Evolutionary conservation across 208 protist species (phyloP).

Genomic region (Leishmania guyanensis): DNA sequence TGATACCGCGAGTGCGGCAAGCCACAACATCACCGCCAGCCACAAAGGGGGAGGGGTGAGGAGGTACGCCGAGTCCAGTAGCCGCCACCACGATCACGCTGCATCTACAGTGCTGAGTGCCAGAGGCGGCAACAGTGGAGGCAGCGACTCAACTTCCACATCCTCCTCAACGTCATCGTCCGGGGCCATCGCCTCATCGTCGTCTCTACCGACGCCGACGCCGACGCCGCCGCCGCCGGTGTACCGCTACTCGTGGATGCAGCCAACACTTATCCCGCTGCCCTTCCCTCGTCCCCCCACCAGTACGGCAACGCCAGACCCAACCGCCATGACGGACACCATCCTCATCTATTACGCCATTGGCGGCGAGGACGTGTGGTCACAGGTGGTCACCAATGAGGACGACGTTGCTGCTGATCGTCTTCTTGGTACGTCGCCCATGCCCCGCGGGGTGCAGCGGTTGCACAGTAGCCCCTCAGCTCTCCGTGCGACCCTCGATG

Average conservation of each 20-base stretch:
- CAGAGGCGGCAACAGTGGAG: neutral
- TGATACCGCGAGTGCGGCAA: neutral
- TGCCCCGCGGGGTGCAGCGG: neutral
- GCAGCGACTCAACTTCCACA: neutral
- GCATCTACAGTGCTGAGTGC: neutral
- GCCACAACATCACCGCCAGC: neutral
- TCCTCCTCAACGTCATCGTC: neutral
- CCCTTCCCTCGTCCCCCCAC: neutral
- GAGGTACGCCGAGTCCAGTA: neutral
- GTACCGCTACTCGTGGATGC: constrained; percentile 29
- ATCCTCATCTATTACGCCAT: constrained; percentile 30
- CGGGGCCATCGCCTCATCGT: neutral
- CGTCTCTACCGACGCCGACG: neutral
- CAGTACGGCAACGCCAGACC: neutral
- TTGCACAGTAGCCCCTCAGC: neutral
- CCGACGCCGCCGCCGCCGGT: constrained; percentile 10
- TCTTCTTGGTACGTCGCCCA: neutral
- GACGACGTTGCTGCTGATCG: neutral
- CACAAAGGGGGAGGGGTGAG: neutral
- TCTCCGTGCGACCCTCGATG: neutral
- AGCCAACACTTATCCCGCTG: constrained; percentile 25
- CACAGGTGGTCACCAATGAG: neutral
- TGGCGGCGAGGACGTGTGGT: constrained; percentile 30
- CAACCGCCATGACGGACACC: constrained; percentile 2
- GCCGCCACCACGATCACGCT: neutral